These are phyloP conservation scores for Endoconidiophora laricicola DNA, from an alignment of 2,329 filamentous ascomycete genomes.

Conservation along the genomic window DNA sequence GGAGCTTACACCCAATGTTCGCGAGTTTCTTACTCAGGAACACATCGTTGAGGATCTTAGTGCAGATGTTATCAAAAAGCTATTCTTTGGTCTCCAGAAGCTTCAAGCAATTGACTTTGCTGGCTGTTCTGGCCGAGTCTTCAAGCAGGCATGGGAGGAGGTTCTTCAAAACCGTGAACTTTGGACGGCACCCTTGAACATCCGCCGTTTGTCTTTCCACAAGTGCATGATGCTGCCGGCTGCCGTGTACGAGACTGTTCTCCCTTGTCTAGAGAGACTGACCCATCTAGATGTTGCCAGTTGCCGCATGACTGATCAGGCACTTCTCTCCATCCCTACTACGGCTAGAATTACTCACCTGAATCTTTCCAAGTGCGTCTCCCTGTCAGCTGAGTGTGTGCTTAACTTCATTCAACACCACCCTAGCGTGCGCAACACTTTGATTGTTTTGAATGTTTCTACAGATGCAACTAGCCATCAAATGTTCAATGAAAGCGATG, in stretches of 20 bases:
- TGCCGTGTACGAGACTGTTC: conserved; percentile 47
- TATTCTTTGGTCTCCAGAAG: conserved; percentile 49
- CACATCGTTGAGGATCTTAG: conserved; percentile 64
- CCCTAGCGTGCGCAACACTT: conserved; percentile 44
- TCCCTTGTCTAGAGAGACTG: conserved; percentile 51
- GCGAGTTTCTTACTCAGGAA: conserved; percentile 67
- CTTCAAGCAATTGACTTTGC: conserved; percentile 61
- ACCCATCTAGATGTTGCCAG: conserved; percentile 70
- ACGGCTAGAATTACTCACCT: conserved; percentile 60
- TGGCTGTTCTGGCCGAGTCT: conserved; percentile 51
- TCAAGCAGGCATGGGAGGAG: conserved; percentile 47
- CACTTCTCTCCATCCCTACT: conserved; percentile 52
- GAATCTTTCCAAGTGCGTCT: conserved; percentile 60
- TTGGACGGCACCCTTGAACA: conserved; percentile 21
- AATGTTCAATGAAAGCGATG: conserved; percentile 47
- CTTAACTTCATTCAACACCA: conserved; percentile 56
- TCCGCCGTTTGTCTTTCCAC: conserved; percentile 58
- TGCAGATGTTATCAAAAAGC: conserved; percentile 48
- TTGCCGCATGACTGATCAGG: conserved; percentile 56
- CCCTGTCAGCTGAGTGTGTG: conserved; percentile 47
- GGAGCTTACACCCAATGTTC: conserved; percentile 52
- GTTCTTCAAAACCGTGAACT: conserved; percentile 30
- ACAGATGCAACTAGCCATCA: conserved; percentile 58
- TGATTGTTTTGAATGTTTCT: conserved; percentile 58
- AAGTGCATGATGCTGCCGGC: conserved; percentile 58